Evolutionary conservation across 1,139 yeast species (phyloP).

Genomic region (Zygoascus hellenicus): DNA sequence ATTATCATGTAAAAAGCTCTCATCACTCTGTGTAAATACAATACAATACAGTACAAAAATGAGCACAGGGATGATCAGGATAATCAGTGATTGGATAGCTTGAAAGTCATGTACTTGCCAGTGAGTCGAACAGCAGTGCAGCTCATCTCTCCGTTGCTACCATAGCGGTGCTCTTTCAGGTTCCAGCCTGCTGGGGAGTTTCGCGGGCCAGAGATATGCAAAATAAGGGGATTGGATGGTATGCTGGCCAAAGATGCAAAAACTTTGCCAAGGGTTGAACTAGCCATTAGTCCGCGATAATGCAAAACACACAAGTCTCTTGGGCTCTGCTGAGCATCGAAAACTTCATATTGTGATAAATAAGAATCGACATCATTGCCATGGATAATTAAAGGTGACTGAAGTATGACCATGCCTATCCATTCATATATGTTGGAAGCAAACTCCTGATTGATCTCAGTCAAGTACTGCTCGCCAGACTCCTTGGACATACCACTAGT

Average conservation of each 20-base stretch:
- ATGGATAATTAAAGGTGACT: slow-evolving; percentile 18
- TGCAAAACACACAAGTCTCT: background rate
- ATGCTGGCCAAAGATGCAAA: slow-evolving; percentile 3
- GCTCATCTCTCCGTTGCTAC: slow-evolving; percentile 25
- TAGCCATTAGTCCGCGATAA: slow-evolving; percentile 19
- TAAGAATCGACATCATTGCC: slow-evolving; percentile 23
- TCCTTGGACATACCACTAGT: background rate
- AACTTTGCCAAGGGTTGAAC: slow-evolving; percentile 8
- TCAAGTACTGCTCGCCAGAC: background rate
- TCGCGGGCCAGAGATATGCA: slow-evolving; percentile 28
- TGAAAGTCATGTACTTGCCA: slow-evolving; percentile 9
- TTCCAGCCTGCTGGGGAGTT: slow-evolving; percentile 31
- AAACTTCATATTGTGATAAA: slow-evolving; percentile 24
- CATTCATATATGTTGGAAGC: slow-evolving; percentile 29
- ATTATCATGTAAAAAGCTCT: too few relatives aligned
- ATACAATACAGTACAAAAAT: background rate
- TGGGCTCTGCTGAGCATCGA: slow-evolving; percentile 13
- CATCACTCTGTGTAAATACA: too few relatives aligned
- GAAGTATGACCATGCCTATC: slow-evolving; percentile 27
- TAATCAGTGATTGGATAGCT: slow-evolving; percentile 11
- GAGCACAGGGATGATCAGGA: background rate
- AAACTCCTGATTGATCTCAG: slow-evolving; percentile 26
- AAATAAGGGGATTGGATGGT: background rate
- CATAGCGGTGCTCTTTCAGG: slow-evolving; percentile 22
- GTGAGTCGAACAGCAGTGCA: slow-evolving; percentile 21